phyloP scores from a whole-genome alignment of 305 asterid genomes.

The Nicotiana rustica region DNA sequence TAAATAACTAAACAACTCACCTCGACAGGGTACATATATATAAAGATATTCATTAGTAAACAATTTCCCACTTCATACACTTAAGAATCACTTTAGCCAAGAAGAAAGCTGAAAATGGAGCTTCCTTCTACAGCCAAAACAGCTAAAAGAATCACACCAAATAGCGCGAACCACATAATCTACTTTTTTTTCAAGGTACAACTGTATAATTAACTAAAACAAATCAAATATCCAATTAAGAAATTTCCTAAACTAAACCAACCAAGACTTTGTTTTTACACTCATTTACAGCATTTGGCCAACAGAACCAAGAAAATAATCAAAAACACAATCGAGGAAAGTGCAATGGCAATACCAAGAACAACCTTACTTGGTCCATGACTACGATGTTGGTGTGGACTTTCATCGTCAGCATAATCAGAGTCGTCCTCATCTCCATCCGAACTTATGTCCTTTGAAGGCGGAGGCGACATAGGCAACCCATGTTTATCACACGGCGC shows the following conservation, averaged over 20 bases:
- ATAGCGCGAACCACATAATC: slow-evolving; percentile 9
- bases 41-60: not conserved
- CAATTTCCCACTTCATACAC: slow-evolving; percentile 27
- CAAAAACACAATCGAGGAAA: slow-evolving; percentile 80
- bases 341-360: slow-evolving; percentile 89
- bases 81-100: not conserved
- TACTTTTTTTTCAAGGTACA: slow-evolving; percentile 9
- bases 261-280: slow-evolving; percentile 29
- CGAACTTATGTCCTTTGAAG: slow-evolving; percentile 53
- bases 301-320: slow-evolving; percentile 85
- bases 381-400: slow-evolving; percentile 51
- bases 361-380: slow-evolving; percentile 91
- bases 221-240: slow-evolving; percentile 14
- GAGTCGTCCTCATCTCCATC: slow-evolving; percentile 31
- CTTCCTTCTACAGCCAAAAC: not conserved
- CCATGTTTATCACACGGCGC: slow-evolving; percentile 87
- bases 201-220: slow-evolving; percentile 16
- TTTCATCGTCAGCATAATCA: slow-evolving; percentile 52
- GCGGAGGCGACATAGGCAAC: slow-evolving; percentile 81
- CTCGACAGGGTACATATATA: slow-evolving; percentile 13
- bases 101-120: not conserved
- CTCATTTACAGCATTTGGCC: slow-evolving; percentile 85
- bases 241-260: slow-evolving; percentile 31
- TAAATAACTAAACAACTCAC: not conserved
- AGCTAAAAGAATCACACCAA: slow-evolving; percentile 11